Evolutionary conservation across 495 filamentous ascomycete genomes (phyloP), one percentile per base, ranked within the genome.

Genomic region (Bacidia rubella): DNA sequence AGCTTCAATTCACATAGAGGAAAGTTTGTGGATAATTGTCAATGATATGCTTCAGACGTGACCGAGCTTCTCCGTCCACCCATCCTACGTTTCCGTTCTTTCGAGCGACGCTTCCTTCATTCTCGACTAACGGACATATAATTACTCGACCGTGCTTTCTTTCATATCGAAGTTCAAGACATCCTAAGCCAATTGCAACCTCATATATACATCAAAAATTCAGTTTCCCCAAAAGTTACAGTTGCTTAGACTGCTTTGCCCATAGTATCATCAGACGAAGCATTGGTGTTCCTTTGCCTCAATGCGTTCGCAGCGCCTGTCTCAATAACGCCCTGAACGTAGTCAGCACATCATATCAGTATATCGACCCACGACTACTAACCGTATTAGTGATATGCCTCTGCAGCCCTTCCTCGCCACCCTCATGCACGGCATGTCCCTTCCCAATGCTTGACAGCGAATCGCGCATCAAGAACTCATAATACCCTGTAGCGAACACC

Each of bases 401-500:
- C 44, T 58, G 54, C 57, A 77, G 52, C 11, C 73, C 74, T 19
- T 74, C 70, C 49, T 76, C 72, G 4, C 74, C 74, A 19, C 68
- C 64, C 52, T 68, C 71, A 64, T 76, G 72, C 24, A 60, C 59
- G 19, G 70, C 72, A 58, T 69, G 62, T 2, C 73, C 74, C 56
- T 63, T 64, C 1, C 60, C 66, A 57, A 76, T 75, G 54, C 66
- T 61, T 47, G 63, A 60, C 61, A 77, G 57, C 49, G 68, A 72
- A 62, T 77, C 74, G 51, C 71, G 56, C 61, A 76, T 65, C 48
- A 76, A 58, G 17, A 77, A 48, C 57, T 77, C 74, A 62, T 77
- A 76, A 29, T 70, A 70, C 0, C 55, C 63, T 7, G 70, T 76
- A 24, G 73, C 71, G 46, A 77, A 72, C 7, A 77, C 46, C 20